These are phyloP conservation scores for Coemansia sp. DNA, from an alignment of 192 early-diverging fungal species.

Conservation along the genomic window DNA sequence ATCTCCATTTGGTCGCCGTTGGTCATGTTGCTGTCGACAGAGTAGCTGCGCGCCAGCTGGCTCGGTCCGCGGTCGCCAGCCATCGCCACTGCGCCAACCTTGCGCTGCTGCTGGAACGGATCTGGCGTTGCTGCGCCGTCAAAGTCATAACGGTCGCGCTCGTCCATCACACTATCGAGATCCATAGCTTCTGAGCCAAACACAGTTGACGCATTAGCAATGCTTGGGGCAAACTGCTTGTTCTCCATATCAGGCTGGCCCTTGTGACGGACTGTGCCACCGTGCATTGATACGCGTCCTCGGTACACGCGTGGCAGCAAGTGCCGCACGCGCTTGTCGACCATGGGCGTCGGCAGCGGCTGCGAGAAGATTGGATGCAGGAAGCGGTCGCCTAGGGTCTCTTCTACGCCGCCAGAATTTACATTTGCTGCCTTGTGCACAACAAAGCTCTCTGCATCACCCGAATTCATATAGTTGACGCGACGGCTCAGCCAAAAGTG, in stretches of 20 bases:
- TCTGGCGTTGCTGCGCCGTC: slow-evolving; percentile 40
- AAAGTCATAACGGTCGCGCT: slow-evolving; percentile 50
- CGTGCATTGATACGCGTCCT: slow-evolving; percentile 36
- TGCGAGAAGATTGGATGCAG: slow-evolving; percentile 64
- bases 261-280: neutral
- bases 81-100: neutral
- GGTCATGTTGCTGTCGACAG: slow-evolving; percentile 38
- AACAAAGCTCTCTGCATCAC: slow-evolving; percentile 42
- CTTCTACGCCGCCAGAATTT: slow-evolving; percentile 16
- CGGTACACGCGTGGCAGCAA: slow-evolving; percentile 63
- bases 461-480: slow-evolving; percentile 58
- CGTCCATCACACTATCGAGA: slow-evolving; percentile 45
- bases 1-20: slow-evolving; percentile 33
- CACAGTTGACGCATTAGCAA: slow-evolving; percentile 36
- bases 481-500: slow-evolving; percentile 49
- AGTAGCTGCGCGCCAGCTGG: slow-evolving; percentile 34
- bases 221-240: slow-evolving; percentile 17
- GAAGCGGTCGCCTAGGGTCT: slow-evolving; percentile 58
- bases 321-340: slow-evolving; percentile 64
- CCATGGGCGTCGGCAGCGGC: slow-evolving; percentile 63
- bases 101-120: slow-evolving; percentile 14
- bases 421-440: slow-evolving; percentile 19
- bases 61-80: slow-evolving; percentile 7
- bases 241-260: slow-evolving; percentile 5
- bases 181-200: slow-evolving; percentile 39